These are phyloP conservation scores for Candida broadrunensis DNA, from an alignment of 805 yeast species.

Conservation along the genomic window DNA sequence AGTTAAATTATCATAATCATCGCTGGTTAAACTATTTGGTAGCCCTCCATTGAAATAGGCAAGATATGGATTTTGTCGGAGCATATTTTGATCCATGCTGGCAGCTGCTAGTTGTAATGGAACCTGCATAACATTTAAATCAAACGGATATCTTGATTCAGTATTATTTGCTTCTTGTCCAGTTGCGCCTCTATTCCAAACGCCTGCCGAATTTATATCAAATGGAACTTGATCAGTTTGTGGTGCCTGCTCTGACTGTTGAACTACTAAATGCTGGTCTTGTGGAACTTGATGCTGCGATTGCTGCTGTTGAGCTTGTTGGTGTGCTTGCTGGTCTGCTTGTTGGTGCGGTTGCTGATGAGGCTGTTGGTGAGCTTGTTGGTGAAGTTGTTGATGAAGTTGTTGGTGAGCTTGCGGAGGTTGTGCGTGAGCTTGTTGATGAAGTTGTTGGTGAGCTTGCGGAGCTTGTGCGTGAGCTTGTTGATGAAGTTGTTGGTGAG, in stretches of 20 bases:
- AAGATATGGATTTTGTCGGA: constrained; percentile 5
- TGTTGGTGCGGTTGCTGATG: constrained; percentile 2
- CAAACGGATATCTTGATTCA: not conserved
- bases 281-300: not conserved
- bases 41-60: constrained; percentile 19
- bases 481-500: not conserved
- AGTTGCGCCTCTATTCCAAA: not conserved
- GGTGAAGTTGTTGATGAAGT: too few relatives aligned
- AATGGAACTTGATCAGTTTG: too few relatives aligned
- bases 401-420: not conserved
- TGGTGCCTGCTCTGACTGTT: too few relatives aligned
- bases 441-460: constrained; percentile 1
- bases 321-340: constrained; percentile 4
- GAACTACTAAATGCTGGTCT: not conserved
- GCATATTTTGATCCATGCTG: not conserved
- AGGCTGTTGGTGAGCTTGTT: constrained; percentile 11
- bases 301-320: not conserved
- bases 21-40: constrained; percentile 27
- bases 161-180: not conserved
- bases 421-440: not conserved
- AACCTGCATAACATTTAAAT: not conserved
- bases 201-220: not conserved
- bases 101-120: not conserved
- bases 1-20: constrained; percentile 36
- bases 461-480: constrained; percentile 2